Conservation (phyloP, 2,329 filamentous ascomycete species). For the Aspergillus persii region DNA sequence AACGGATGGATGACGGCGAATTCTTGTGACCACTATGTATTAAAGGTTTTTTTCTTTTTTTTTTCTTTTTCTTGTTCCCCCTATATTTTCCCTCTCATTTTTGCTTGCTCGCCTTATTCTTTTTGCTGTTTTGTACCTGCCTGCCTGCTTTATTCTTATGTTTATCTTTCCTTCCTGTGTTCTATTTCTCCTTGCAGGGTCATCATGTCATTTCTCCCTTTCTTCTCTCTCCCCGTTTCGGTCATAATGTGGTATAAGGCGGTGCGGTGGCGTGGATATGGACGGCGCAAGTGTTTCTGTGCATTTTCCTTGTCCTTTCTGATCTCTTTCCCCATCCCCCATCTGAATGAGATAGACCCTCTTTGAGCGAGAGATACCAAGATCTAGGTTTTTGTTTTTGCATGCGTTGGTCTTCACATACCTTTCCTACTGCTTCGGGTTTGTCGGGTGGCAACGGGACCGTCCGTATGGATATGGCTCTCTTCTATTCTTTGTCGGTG, state of each 20-base stretch:
- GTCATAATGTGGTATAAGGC: slow-evolving; percentile 28
- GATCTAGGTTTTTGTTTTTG: slow-evolving; percentile 29
- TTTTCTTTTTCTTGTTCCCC: slow-evolving; percentile 6
- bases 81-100: slow-evolving; percentile 7
- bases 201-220: slow-evolving; percentile 21
- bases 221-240: slow-evolving; percentile 17
- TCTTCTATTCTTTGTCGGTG: background rate
- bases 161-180: background rate
- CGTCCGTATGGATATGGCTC: background rate
- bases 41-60: slow-evolving; percentile 8
- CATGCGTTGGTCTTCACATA: slow-evolving; percentile 6
- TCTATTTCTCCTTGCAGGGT: background rate
- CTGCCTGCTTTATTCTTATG: slow-evolving; percentile 15
- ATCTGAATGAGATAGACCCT: slow-evolving; percentile 38
- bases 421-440: background rate
- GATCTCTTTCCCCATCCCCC: slow-evolving; percentile 26
- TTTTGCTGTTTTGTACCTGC: slow-evolving; percentile 6
- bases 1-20: slow-evolving; percentile 4
- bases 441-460: background rate
- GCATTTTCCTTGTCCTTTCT: slow-evolving; percentile 30
- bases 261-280: slow-evolving; percentile 35
- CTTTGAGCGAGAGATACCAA: slow-evolving; percentile 43
- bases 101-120: slow-evolving; percentile 4
- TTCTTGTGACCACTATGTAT: slow-evolving; percentile 16
- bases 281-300: slow-evolving; percentile 37